Percentiles rank a stretch among this genome's conserved stretches.
phyloP scores from a whole-genome alignment of 805 yeast genomes.

The Blastobotrys robertii region DNA sequence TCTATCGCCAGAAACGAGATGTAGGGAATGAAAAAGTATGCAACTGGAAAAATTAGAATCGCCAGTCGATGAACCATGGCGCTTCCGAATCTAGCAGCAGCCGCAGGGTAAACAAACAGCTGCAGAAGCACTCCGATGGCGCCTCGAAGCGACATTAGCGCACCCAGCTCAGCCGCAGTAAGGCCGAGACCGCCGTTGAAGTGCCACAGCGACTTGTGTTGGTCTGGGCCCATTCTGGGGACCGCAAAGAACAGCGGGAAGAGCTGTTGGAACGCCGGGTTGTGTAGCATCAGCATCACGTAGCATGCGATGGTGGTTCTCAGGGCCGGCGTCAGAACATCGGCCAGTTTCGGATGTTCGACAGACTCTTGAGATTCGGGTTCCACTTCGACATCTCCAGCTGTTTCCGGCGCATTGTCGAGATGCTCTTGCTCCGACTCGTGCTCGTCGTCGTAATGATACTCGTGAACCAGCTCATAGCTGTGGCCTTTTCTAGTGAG shows the following conservation, averaged over 20 bases:
- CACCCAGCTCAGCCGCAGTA: slow-evolving; percentile 39
- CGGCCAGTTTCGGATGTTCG: neutral
- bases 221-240: slow-evolving; percentile 13
- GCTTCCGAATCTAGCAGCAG: slow-evolving; percentile 39
- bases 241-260: slow-evolving; percentile 45
- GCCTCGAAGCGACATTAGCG: slow-evolving; percentile 43
- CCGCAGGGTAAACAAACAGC: slow-evolving; percentile 39
- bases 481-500: neutral
- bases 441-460: neutral
- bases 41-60: slow-evolving; percentile 35
- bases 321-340: slow-evolving; percentile 17
- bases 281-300: slow-evolving; percentile 34
- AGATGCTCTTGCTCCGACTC: neutral
- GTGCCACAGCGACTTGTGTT: slow-evolving; percentile 34
- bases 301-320: slow-evolving; percentile 15
- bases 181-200: slow-evolving; percentile 46
- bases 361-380: neutral
- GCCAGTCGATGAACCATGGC: slow-evolving; percentile 36
- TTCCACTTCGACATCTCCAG: slow-evolving; percentile 6
- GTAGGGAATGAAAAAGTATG: slow-evolving; percentile 40
- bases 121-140: slow-evolving; percentile 42
- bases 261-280: slow-evolving; percentile 42
- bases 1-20: slow-evolving; percentile 19
- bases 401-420: neutral
- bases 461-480: neutral